Evolutionary conservation across 164 flowering plant species (phyloP).

Genomic region (Dillenia suffruticosa): DNA sequence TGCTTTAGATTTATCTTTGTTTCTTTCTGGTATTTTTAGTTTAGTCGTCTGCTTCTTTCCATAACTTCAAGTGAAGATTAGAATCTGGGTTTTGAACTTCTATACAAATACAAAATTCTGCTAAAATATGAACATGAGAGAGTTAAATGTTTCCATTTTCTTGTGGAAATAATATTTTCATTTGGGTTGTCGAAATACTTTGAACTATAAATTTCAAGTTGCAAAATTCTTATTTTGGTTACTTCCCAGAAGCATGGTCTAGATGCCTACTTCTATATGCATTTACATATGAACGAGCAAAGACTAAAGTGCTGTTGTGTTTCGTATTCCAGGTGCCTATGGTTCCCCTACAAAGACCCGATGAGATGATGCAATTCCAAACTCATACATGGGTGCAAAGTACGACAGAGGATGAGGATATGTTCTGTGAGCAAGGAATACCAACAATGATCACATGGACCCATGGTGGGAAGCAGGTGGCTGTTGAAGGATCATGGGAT

Average conservation of each 20-base stretch:
- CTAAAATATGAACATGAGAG: too few relatives aligned
- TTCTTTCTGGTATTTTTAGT: too few relatives aligned
- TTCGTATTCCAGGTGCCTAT: constrained; percentile 51
- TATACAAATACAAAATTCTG: too few relatives aligned
- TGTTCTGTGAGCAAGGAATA: constrained; percentile 56
- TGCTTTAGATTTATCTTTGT: too few relatives aligned
- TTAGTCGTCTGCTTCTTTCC: too few relatives aligned
- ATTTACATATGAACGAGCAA: neutral
- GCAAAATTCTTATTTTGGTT: too few relatives aligned
- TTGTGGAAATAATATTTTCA: too few relatives aligned
- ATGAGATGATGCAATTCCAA: constrained; percentile 43
- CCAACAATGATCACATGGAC: constrained; percentile 92
- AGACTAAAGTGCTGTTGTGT: neutral
- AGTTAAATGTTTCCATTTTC: too few relatives aligned
- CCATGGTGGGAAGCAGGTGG: constrained; percentile 72
- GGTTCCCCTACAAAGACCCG: constrained; percentile 70
- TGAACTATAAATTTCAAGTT: too few relatives aligned
- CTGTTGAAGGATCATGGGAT: constrained; percentile 95
- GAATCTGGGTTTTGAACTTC: too few relatives aligned
- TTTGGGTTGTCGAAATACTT: too few relatives aligned
- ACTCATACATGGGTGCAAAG: constrained; percentile 49
- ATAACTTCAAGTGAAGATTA: too few relatives aligned
- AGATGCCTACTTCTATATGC: neutral
- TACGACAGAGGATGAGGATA: constrained; percentile 47
- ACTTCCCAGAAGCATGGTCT: neutral